A percentile compares a stretch with the other conserved stretches of the same genome.
Conservation (phyloP, 2,329 filamentous ascomycete species). For the Pseudocercospora ulei region DNA sequence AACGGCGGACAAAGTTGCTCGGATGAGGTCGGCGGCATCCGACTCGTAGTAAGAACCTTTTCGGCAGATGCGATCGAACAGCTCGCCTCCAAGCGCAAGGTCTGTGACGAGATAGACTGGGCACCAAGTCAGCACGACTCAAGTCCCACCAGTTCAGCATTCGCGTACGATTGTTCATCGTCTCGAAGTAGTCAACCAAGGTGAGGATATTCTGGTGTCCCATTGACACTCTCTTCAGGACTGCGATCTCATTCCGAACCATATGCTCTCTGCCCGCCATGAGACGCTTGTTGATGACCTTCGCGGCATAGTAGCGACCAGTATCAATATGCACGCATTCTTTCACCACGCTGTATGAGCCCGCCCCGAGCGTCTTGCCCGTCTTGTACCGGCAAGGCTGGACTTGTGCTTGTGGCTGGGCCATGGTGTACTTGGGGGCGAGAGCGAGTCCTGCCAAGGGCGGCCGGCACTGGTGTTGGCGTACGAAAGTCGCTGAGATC, state of each 20-base stretch:
- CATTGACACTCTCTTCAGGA: conserved; percentile 97
- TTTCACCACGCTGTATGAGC: conserved; percentile 96
- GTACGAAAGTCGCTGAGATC: not conserved
- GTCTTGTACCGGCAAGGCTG: conserved; percentile 98
- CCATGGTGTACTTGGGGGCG: conserved; percentile 16
- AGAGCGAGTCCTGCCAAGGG: not conserved
- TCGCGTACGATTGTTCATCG: conserved; percentile 78
- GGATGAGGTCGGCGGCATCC: conserved; percentile 89
- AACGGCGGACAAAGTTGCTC: conserved; percentile 90
- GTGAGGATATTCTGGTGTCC: conserved; percentile 97
- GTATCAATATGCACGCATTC: conserved; percentile 99
- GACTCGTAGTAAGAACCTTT: conserved; percentile 98
- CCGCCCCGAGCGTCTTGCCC: conserved; percentile 90
- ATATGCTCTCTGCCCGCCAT: conserved; percentile 98
- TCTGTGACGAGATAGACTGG: conserved; percentile 90
- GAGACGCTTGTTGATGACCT: conserved; percentile 96
- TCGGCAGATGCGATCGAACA: conserved; percentile 96
- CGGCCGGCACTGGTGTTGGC: not conserved
- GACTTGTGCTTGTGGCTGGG: conserved; percentile 48
- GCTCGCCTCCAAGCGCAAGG: conserved; percentile 85
- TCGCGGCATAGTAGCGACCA: conserved; percentile 93
- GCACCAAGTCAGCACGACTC: conserved; percentile 9
- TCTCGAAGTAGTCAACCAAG: conserved; percentile 97
- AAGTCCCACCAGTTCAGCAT: not conserved
- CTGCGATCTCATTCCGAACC: conserved; percentile 97